These are phyloP conservation scores for Desmodesmus armatus DNA, from an alignment of 139 green algal genomes.

Conservation along the genomic window DNA sequence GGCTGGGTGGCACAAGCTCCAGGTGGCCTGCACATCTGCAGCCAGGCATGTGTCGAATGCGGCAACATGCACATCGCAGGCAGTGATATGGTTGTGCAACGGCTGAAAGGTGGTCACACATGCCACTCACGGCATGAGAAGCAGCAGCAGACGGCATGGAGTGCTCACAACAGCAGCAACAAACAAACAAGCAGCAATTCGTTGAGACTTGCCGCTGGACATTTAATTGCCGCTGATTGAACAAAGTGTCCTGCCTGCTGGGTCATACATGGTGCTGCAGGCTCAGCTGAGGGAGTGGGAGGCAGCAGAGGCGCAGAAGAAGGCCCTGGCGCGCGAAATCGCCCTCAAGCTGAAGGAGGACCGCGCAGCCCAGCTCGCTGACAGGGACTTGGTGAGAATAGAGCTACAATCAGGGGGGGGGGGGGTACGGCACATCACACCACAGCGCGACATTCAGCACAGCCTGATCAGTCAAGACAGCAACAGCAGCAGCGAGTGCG, in stretches of 20 bases:
- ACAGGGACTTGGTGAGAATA: slow-evolving; percentile 34
- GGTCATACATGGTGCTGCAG: slow-evolving; percentile 39
- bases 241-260: background rate
- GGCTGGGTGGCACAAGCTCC: too few species aligned
- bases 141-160: background rate
- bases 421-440: too few species aligned
- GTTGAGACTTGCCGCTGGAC: too few species aligned
- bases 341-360: slow-evolving; percentile 33
- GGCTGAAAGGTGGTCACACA: too few species aligned
- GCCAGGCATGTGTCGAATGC: background rate
- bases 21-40: too few species aligned
- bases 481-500: too few species aligned
- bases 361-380: slow-evolving; percentile 41
- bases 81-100: background rate
- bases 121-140: too few species aligned
- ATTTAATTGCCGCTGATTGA: too few species aligned
- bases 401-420: too few species aligned
- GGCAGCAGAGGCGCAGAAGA: slow-evolving; percentile 31
- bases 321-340: background rate
- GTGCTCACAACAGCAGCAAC: background rate
- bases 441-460: too few species aligned
- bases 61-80: background rate
- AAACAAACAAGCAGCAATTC: background rate
- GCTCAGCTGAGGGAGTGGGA: slow-evolving; percentile 35
- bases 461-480: too few species aligned